Base-by-base conservation (phyloP, 2,329 filamentous ascomycete species). In the Aspergillus sp. region DNA sequence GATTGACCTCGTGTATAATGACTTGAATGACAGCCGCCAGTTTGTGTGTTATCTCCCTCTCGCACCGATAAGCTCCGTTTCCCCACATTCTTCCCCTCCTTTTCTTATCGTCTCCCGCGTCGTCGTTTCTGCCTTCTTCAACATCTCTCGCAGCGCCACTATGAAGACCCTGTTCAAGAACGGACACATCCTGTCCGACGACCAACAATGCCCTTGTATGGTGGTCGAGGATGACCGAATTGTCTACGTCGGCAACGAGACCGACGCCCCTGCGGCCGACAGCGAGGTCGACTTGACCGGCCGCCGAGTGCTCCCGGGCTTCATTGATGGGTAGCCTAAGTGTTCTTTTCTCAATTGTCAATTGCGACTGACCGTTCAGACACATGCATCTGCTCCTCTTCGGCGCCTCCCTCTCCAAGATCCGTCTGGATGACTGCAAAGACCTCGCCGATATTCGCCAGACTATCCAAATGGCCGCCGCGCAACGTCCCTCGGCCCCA, bases 401-500 rank as follows among this genome's bases (percentile, higher is more conserved):
- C 21, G 77, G 77, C 1, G 64, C 74, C 31, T 73, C 75, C 0
- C 69, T 80, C 1, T 67, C 71, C 45, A 78, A 79, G 60, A 67
- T 79, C 41, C 63, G 72, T 47, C 64, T 80, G 4, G 64, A 71
- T 6, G 57, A 65, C 3, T 77, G 76, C 54, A 68, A 66, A 23
- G 65, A 68, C 25, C 63, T 80, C 2, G 58, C 56, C 1, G 75
- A 78, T 14, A 79, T 80, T 41, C 72, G 71, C 9, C 44, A 53
- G 1, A 65, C 71, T 1, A 78, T 80, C 58, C 61, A 50, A 4
- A 45, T 57, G 1, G 76, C 70, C 45, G 76, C 75, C 3, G 58
- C 55, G 6, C 56, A 60, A 9, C 64, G 76, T 47, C 74, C 73
- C 0, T 51, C 68, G 1, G 68, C 71, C 34, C 60, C 69, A 13